These are phyloP conservation scores for Fusarium nygamai DNA, from an alignment of 2,329 filamentous ascomycete genomes.

Conservation along the genomic window DNA sequence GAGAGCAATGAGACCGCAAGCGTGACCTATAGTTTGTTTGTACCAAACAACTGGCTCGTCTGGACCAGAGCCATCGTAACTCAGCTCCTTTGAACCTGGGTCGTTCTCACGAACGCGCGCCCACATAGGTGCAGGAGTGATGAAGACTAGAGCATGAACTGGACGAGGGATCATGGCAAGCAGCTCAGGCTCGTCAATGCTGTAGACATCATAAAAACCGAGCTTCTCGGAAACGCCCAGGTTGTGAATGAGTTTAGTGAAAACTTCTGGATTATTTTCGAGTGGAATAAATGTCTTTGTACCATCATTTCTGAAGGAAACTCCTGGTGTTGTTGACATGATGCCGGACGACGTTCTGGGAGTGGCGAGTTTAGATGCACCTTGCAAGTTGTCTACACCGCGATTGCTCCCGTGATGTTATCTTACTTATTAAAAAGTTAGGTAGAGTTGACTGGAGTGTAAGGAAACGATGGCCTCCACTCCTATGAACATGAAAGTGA, in stretches of 20 bases:
- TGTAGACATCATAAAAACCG: conserved; percentile 84
- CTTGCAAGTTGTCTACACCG: conserved; percentile 1
- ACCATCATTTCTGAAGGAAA: conserved; percentile 25
- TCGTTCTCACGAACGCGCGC: conserved; percentile 52
- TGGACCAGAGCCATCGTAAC: conserved; percentile 47
- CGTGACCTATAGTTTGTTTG: conserved; percentile 84
- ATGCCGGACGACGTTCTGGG: background rate
- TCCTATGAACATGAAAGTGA: conserved; percentile 4
- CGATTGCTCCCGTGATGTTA: background rate
- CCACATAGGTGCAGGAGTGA: conserved; percentile 71
- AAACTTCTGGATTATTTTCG: conserved; percentile 78
- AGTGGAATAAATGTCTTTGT: conserved; percentile 53
- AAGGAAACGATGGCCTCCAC: background rate
- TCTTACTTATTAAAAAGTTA: background rate
- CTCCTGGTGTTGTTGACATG: conserved; percentile 28
- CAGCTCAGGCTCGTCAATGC: conserved; percentile 80
- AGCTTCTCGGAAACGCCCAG: conserved; percentile 75
- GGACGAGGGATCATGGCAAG: conserved; percentile 78
- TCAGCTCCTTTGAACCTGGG: conserved; percentile 37
- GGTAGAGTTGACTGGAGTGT: background rate
- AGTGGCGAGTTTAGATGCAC: background rate
- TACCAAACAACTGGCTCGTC: conserved; percentile 82
- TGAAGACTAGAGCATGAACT: conserved; percentile 79
- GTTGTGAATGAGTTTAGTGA: conserved; percentile 75
- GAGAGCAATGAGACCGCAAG: conserved; percentile 82